phyloP scores from a whole-genome alignment of 768 basidiomycete genomes.

The Hericium rajendrae region DNA sequence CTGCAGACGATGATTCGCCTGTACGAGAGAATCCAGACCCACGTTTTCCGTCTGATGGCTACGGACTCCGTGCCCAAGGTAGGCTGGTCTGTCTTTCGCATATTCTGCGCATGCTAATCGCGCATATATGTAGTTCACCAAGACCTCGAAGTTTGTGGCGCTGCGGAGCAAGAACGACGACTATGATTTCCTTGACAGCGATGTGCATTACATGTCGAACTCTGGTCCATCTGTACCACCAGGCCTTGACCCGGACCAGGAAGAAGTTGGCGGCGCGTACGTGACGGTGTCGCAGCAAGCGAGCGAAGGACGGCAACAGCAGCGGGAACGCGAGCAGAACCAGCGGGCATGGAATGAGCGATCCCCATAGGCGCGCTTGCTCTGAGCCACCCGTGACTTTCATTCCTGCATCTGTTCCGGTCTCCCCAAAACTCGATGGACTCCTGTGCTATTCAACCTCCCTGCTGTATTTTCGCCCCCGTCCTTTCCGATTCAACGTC shows the following conservation, averaged over 20 bases:
- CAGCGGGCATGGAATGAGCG: slow-evolving; percentile 8
- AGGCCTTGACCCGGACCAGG: slow-evolving; percentile 43
- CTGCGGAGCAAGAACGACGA: slow-evolving; percentile 75
- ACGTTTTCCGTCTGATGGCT: slow-evolving; percentile 96
- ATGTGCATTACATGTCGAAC: slow-evolving; percentile 22
- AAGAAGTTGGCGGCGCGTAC: slow-evolving; percentile 78
- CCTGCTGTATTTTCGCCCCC: not conserved
- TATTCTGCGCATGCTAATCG: not conserved
- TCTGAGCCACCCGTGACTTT: not conserved
- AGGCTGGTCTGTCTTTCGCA: slow-evolving; percentile 3
- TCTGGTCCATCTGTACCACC: slow-evolving; percentile 52
- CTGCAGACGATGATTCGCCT: slow-evolving; percentile 86
- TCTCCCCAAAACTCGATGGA: not conserved
- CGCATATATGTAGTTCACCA: slow-evolving; percentile 58
- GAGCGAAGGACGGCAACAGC: slow-evolving; percentile 38
- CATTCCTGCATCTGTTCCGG: not conserved
- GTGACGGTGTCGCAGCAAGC: slow-evolving; percentile 79
- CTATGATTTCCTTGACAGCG: slow-evolving; percentile 55
- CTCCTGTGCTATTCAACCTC: not conserved
- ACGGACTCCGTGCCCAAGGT: slow-evolving; percentile 99
- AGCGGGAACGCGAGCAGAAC: slow-evolving; percentile 6
- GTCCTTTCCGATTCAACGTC: not conserved
- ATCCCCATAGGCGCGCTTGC: not conserved
- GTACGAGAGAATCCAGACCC: slow-evolving; percentile 93
- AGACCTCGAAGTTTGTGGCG: slow-evolving; percentile 72